These are phyloP conservation scores for Cucurbita maxima DNA, from an alignment of 306 rosid genomes.

Conservation along the genomic window DNA sequence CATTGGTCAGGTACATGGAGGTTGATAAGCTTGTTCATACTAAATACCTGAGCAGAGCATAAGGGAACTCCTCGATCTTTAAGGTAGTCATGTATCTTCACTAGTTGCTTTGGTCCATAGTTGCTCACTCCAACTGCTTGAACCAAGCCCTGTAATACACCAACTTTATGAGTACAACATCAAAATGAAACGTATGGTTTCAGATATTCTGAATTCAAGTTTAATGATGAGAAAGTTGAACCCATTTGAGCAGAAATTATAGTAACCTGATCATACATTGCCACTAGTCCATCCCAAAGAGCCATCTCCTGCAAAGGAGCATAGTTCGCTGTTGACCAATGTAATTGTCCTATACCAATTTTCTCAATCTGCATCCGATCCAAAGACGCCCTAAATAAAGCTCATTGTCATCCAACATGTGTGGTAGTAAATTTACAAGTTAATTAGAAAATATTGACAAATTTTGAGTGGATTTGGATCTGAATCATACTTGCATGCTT, in stretches of 20 bases:
- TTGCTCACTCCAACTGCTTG: conserved; percentile 94
- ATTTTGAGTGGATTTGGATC: background rate
- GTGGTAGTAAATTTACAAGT: background rate
- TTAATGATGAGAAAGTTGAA: background rate
- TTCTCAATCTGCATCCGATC: conserved; percentile 74
- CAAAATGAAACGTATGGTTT: background rate
- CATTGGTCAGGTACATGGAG: background rate
- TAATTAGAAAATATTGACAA: background rate
- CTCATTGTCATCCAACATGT: conserved; percentile 2
- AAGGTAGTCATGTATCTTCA: conserved; percentile 70
- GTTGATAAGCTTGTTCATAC: background rate
- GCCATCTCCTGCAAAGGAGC: conserved; percentile 82
- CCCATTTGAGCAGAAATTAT: background rate
- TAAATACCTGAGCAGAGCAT: conserved; percentile 71
- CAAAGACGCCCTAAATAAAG: conserved; percentile 57
- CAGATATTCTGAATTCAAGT: background rate
- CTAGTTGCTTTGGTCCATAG: conserved; percentile 84
- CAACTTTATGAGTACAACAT: background rate
- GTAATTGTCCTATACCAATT: conserved; percentile 87
- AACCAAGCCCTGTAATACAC: conserved; percentile 51
- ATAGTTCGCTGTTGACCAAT: conserved; percentile 93
- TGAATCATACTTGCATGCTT: conserved; percentile 73
- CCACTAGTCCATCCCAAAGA: conserved; percentile 94
- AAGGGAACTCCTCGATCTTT: conserved; percentile 76
- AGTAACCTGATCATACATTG: conserved; percentile 88